Base-by-base conservation (phyloP, 2,329 filamentous ascomycete genomes). In the Venturia nashicola region DNA sequence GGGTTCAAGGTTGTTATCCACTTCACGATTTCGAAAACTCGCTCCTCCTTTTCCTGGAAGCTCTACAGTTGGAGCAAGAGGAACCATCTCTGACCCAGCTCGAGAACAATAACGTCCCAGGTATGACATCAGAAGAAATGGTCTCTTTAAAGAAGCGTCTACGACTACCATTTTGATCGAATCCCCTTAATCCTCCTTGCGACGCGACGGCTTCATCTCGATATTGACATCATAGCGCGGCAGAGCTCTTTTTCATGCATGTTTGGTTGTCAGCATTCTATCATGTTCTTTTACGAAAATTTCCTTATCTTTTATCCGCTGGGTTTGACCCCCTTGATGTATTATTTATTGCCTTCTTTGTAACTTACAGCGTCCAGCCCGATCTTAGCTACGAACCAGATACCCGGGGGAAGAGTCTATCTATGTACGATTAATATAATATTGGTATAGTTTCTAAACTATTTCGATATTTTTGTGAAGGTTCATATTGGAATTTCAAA, bases 51-150 rank as follows among this genome's bases (percentile, higher is more conserved):
- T 80, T 79, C 65, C 67, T 84, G 7, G 67, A 71, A 0, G 70
- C 73, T 36, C 69, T 84, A 14, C 75, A 81, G 65, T 69, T 72
- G 2, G 72, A 71, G 7, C 70, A 81, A 20, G 70, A 77, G 23
- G 71, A 74, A 40, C 82, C 82, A 0, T 72, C 83, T 23, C 74
- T 84, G 1, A 68, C 77, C 0, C 82, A 84, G 66, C 72, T 84
- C 4, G 81, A 84, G 66, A 74, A 73, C 34, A 79, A 80, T 0
- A 71, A 75, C 12, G 43, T 65, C 9, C 23, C 40, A n/a, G 63
- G 63, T 9, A n/a, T 65, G 57, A 11, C 59, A 34, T 11, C 36
- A 14, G 23, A 42, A 42, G 54, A 65, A 18, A 62, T 51, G 32
- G 63, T 46, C 34, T 59, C 39, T 27, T 27, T 65, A 23, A 61